Base-by-base conservation (phyloP, 2,329 filamentous ascomycete genomes). In the Aspergillus glaucus region DNA sequence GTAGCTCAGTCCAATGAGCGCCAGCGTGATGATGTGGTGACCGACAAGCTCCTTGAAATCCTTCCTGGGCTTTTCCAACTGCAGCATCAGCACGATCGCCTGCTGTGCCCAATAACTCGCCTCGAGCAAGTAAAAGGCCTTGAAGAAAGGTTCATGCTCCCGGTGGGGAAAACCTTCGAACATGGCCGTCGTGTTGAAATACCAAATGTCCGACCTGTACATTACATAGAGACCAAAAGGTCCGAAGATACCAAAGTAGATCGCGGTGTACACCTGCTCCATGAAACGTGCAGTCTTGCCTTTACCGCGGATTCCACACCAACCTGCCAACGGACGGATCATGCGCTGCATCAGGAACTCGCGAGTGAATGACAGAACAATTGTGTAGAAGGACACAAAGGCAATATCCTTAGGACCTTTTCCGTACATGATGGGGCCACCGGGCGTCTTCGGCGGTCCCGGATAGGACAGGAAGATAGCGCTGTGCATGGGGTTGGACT, bases 91-190 rank as follows among this genome's bases (percentile, higher is more conserved):
- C 15, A 96, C 91, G 58, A 97, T 87, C 45, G 86, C 87, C 75
- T 96, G 91, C 76, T 96, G 91, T 3, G 87, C 83, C 92, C 92
- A 97, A 78, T 95, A 97, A 56, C 87, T 87, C 40, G 89, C 92
- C 73, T 97, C 85, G 61, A 96, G 87, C 55, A 97, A 78, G 68
- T 97, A 97, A 74, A 96, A 97, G 51, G 92, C 89, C 76, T 97
- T 97, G 80, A 96, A 90, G 36, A 79, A 61, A 50, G 77, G 87
- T 54, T 87, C 85, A 65, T 94, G 89, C 24, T 86, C 85, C 60
- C 80, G 79, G 70, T 96, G 91, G 4, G 91, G 91, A 68, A 89
- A 95, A 15, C 76, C 77, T 68, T 92, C 88, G 70, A 94, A 96
- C 88, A 96, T 95, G 68, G 83, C 88, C 24, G 75, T 77, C 2